Evolutionary conservation across 495 filamentous ascomycete species (phyloP).

Genomic region (Podospora fimiseda): DNA sequence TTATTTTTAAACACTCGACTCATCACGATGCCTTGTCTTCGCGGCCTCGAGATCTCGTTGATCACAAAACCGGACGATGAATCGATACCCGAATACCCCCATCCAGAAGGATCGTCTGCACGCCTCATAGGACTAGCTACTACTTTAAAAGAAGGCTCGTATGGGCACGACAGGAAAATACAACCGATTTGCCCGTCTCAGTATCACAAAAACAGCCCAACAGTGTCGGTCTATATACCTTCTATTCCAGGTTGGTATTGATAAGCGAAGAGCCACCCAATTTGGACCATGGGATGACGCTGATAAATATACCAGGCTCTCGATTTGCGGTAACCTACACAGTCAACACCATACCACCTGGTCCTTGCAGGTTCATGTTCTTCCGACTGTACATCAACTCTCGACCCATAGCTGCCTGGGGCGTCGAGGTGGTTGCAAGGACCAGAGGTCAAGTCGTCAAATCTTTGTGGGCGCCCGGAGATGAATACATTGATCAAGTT

Average conservation of each 20-base stretch:
- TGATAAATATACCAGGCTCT: conserved; percentile 23
- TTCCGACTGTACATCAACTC: conserved; percentile 50
- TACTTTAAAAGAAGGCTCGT: conserved; percentile 2
- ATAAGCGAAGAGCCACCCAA: no score
- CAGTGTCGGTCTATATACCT: conserved; percentile 44
- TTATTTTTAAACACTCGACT: neutral
- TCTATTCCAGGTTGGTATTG: conserved; percentile 41
- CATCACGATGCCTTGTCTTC: conserved; percentile 41
- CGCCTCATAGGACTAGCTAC: conserved; percentile 15
- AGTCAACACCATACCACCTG: conserved; percentile 22
- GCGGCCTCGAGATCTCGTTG: conserved; percentile 40
- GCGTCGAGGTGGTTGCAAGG: conserved; percentile 29
- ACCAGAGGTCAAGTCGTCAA: conserved; percentile 32
- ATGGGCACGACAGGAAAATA: neutral
- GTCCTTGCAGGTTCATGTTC: conserved; percentile 35
- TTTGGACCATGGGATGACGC: no score
- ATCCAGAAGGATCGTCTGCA: conserved; percentile 44
- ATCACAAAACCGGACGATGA: conserved; percentile 25
- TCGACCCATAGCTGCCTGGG: conserved; percentile 40
- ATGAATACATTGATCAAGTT: conserved; percentile 14
- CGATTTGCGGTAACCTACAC: conserved; percentile 41
- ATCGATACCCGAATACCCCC: conserved; percentile 41
- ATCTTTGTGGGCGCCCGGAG: conserved; percentile 38
- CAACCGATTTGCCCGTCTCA: conserved; percentile 4
- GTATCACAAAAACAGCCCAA: conserved; percentile 32